Evolutionary conservation across 163 green algal genomes (phyloP).

Genomic region (Smithsoniella earleae): DNA sequence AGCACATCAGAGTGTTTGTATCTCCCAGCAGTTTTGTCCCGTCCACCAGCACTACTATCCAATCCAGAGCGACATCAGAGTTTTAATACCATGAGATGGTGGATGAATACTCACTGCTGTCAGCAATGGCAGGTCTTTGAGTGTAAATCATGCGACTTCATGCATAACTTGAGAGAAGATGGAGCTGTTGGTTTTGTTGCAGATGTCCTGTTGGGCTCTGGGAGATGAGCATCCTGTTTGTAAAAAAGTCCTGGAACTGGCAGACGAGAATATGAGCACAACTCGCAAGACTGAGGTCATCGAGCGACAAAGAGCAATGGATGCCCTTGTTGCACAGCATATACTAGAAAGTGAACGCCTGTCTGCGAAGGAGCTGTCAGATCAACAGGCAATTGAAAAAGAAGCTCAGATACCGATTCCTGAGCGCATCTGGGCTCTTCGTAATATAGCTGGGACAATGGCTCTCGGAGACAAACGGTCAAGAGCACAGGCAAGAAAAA

Average conservation of each 20-base stretch:
- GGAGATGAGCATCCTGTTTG: constrained; percentile 6
- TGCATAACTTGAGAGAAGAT: neutral
- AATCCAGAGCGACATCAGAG: too few relatives aligned
- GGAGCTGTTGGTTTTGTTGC: constrained; percentile 4
- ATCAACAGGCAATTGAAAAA: constrained; percentile 7
- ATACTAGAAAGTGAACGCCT: neutral
- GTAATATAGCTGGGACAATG: constrained; percentile 15
- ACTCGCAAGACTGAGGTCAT: neutral
- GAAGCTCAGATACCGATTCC: constrained; percentile 1
- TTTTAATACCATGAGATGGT: too few relatives aligned
- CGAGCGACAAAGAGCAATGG: constrained; percentile 3
- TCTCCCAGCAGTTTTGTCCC: too few relatives aligned
- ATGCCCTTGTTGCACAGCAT: neutral
- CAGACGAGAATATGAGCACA: constrained; percentile 19
- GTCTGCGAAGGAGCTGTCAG: neutral
- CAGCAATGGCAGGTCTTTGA: neutral
- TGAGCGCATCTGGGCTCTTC: constrained; percentile 15
- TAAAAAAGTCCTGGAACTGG: neutral
- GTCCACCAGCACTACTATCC: too few relatives aligned
- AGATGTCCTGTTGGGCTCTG: constrained; percentile 18
- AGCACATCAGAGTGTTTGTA: too few relatives aligned
- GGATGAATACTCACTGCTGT: neutral
- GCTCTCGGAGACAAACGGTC: constrained; percentile 4
- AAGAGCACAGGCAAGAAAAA: neutral
- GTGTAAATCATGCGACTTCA: neutral